Percentiles rank a stretch among this genome's conserved stretches.
Evolutionary conservation across 1,139 yeast species (phyloP).

Genomic region (Trichomonascaceae sp.): DNA sequence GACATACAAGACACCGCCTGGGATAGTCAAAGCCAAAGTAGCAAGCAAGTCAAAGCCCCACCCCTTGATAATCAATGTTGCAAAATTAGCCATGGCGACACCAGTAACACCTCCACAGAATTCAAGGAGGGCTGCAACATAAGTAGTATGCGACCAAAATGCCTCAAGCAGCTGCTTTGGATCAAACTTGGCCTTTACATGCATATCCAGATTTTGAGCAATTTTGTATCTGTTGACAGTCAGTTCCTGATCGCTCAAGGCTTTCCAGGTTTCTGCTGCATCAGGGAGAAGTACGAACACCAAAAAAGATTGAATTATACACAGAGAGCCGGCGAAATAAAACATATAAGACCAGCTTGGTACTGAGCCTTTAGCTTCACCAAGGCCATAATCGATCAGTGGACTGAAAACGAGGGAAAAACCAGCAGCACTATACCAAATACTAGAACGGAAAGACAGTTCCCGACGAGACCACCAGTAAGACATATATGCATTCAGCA

Average conservation of each 20-base stretch:
- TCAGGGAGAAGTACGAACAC: conserved; percentile 46
- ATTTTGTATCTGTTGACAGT: conserved; percentile 46
- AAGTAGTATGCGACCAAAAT: conserved; percentile 39
- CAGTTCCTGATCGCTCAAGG: conserved; percentile 46
- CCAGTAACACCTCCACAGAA: conserved; percentile 41
- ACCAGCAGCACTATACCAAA: conserved; percentile 18
- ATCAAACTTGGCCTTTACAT: conserved; percentile 48
- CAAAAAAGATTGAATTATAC: conserved; percentile 42
- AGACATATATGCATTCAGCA: neutral
- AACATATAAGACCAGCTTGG: conserved; percentile 39
- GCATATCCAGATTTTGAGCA: conserved; percentile 38
- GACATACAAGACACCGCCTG: conserved; percentile 24
- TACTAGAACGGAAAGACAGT: conserved; percentile 38
- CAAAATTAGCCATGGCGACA: conserved; percentile 40
- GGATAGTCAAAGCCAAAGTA: conserved; percentile 25
- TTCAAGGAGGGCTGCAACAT: conserved; percentile 39
- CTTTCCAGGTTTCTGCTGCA: conserved; percentile 49
- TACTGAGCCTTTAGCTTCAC: conserved; percentile 32
- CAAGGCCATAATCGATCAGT: conserved; percentile 36
- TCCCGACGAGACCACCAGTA: conserved; percentile 46
- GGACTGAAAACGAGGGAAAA: conserved; percentile 34
- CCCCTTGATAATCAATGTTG: conserved; percentile 25
- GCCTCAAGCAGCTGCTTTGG: conserved; percentile 48
- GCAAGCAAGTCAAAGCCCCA: conserved; percentile 26
- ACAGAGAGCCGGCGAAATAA: conserved; percentile 26